Conservation (phyloP, 1,284 basidiomycete genomes). For the Ustilago bromivora region DNA sequence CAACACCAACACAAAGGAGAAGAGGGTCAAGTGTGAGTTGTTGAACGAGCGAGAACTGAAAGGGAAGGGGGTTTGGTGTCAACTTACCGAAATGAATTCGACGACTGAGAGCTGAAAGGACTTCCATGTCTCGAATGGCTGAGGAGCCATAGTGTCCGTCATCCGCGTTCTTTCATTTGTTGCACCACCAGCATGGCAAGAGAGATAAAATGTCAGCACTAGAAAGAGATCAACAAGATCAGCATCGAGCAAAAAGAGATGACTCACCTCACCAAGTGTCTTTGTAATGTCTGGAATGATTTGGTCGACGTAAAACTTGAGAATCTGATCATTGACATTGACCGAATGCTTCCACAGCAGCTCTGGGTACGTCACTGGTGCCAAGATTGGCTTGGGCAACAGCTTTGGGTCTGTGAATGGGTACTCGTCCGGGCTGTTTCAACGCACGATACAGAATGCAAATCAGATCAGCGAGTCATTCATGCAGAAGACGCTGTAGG, state of each 20-base stretch:
- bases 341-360: constrained; percentile 84
- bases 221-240: not conserved
- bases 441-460: not conserved
- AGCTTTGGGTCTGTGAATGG: constrained; percentile 82
- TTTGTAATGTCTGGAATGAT: constrained; percentile 86
- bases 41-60: not conserved
- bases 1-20: not conserved
- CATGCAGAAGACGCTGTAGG: not conserved
- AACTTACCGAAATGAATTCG: constrained; percentile 93
- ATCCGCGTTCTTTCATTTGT: constrained; percentile 74
- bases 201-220: not conserved
- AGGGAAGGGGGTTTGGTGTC: not conserved
- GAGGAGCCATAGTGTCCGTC: constrained; percentile 98
- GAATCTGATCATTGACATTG: constrained; percentile 88
- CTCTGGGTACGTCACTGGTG: constrained; percentile 79
- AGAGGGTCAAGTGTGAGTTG: not conserved
- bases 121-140: constrained; percentile 92
- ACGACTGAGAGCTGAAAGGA: constrained; percentile 91
- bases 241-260: not conserved
- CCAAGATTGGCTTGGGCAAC: constrained; percentile 86
- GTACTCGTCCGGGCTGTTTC: constrained; percentile 84
- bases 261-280: constrained; percentile 46
- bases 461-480: not conserved
- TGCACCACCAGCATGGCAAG: not conserved
- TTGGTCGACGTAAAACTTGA: constrained; percentile 84